Evolutionary conservation across 2,329 filamentous ascomycete species (phyloP).

Genomic region (Westerdykella sp.): DNA sequence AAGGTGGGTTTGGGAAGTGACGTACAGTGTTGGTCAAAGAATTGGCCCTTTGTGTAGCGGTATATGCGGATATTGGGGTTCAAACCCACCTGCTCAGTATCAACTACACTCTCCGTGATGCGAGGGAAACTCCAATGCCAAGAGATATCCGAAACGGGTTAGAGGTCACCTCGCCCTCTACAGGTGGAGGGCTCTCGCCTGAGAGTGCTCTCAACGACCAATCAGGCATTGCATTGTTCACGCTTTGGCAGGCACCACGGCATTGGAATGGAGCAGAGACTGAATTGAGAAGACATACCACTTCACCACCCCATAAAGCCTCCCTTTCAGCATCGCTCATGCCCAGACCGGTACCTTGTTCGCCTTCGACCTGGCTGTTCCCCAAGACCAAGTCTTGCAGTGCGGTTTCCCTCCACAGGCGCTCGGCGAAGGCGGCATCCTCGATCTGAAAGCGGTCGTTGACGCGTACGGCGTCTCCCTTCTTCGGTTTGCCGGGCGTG

Average conservation of each 20-base stretch:
- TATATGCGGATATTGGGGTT: constrained; percentile 89
- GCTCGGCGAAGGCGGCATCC: constrained; percentile 66
- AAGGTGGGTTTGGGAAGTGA: constrained; percentile 13
- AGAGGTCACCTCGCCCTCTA: no score
- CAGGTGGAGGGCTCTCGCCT: no score
- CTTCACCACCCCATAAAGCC: constrained; percentile 67
- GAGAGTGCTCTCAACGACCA: no score
- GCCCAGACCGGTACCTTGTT: constrained; percentile 10
- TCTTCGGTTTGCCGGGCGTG: constrained; percentile 71
- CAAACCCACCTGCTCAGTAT: constrained; percentile 52
- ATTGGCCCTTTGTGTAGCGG: constrained; percentile 77
- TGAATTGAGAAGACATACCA: constrained; percentile 29
- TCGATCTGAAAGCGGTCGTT: constrained; percentile 86
- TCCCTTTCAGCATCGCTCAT: constrained; percentile 27
- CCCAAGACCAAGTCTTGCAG: constrained; percentile 54
- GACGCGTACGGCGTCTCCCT: constrained; percentile 73
- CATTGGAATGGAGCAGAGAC: no score
- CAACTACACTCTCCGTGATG: background rate
- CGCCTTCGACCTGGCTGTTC: constrained; percentile 24
- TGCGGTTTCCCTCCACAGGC: constrained; percentile 71
- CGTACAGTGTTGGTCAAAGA: constrained; percentile 88
- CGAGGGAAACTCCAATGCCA: background rate
- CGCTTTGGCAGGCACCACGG: no score
- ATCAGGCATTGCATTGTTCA: no score
- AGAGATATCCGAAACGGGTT: background rate